These are phyloP conservation scores for Xerophyta viscosa DNA, from an alignment of 106 monocot genomes.

Conservation along the genomic window DNA sequence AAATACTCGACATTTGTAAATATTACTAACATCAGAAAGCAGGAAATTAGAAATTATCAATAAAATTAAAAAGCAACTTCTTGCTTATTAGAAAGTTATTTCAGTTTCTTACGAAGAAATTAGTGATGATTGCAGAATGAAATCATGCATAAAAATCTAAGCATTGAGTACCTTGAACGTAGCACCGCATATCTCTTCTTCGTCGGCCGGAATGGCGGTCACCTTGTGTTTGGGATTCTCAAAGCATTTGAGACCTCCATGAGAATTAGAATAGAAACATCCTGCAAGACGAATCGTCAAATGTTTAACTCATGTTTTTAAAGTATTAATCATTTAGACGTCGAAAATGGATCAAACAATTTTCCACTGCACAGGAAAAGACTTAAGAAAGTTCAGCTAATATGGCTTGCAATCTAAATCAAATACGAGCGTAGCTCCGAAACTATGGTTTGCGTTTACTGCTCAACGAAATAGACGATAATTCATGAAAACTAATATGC, in stretches of 20 bases:
- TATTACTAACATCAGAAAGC: no score
- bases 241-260: slow-evolving; percentile 70
- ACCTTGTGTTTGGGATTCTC: slow-evolving; percentile 94
- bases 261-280: slow-evolving; percentile 69
- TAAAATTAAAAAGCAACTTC: no score
- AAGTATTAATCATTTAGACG: neutral
- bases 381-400: no score
- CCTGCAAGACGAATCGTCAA: slow-evolving; percentile 35
- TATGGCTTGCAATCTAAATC: no score
- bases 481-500: no score
- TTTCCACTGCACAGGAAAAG: no score
- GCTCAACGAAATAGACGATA: no score
- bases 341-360: neutral
- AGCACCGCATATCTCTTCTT: slow-evolving; percentile 96
- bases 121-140: neutral
- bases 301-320: neutral
- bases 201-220: slow-evolving; percentile 54
- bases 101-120: neutral
- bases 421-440: no score
- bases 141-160: neutral
- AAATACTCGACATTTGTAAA: no score
- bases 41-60: no score
- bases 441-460: no score
- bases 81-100: no score
- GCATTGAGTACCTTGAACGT: slow-evolving; percentile 88